These are phyloP conservation scores for Apiospora arundinis DNA, from an alignment of 2,329 filamentous ascomycete species.

Conservation along the genomic window DNA sequence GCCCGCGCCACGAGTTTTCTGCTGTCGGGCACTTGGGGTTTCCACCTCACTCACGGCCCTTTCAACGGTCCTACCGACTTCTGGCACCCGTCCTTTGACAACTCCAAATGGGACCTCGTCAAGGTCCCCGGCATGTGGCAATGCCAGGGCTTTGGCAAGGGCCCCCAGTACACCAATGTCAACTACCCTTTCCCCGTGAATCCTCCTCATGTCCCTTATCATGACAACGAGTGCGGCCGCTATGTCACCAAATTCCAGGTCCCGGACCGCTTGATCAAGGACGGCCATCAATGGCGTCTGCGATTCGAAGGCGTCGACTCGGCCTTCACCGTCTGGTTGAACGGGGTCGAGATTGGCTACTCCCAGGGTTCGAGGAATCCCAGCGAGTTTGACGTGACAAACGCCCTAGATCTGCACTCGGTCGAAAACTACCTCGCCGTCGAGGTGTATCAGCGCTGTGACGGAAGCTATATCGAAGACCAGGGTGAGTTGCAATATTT, in stretches of 20 bases:
- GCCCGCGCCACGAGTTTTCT: constrained; percentile 46
- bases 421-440: constrained; percentile 65
- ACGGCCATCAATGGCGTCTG: constrained; percentile 65
- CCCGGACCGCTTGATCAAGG: constrained; percentile 48
- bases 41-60: constrained; percentile 54
- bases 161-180: constrained; percentile 69
- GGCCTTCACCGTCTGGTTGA: constrained; percentile 74
- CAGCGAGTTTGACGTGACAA: constrained; percentile 74
- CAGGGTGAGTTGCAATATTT: constrained; percentile 41
- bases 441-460: constrained; percentile 74
- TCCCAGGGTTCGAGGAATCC: constrained; percentile 76
- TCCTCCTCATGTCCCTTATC: constrained; percentile 67
- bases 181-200: constrained; percentile 68
- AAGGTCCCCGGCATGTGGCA: constrained; percentile 73
- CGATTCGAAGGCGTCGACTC: constrained; percentile 79
- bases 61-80: constrained; percentile 52
- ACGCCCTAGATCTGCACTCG: constrained; percentile 48
- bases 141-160: constrained; percentile 65
- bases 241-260: constrained; percentile 66
- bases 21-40: constrained; percentile 62
- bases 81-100: constrained; percentile 44
- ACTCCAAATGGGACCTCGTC: constrained; percentile 52
- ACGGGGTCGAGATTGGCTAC: constrained; percentile 72
- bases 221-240: constrained; percentile 70
- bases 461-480: constrained; percentile 76